Evolutionary conservation across 1,139 yeast species (phyloP), one percentile per base, ranked within the genome.

Genomic region (Saccharomyces pastorianus): DNA sequence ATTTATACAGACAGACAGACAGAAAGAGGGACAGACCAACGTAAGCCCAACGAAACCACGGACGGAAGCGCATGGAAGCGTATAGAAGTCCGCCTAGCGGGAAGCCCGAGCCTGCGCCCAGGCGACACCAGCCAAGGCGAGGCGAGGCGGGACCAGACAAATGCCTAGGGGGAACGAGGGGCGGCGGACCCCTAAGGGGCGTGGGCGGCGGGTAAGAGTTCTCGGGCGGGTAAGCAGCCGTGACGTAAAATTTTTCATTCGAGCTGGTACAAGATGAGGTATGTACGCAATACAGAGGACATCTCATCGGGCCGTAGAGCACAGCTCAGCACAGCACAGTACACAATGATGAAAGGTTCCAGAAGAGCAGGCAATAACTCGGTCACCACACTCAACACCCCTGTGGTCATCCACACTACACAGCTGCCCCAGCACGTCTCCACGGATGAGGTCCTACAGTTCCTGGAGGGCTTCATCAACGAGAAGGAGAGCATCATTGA

Each of bases 341-440:
- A 13, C 9, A 46, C 57, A 46, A 61, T 71, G 58, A 54, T 74
- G 41, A 63, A 67, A 61, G 55, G 73, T 61, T 48, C 74, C 70
- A 52, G 79, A 74, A 75, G 79, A 69, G 70, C 68, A 53, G 63
- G 56, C 20, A 57, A 55, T 26, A 51, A 50, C 14, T 28, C 71
- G 58, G 70, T 75, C 58, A 69, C 76, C 49, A 69, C 83, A 42
- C 73, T 83, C 31, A 80, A 81, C 57, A 71, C 80, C 0, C 80
- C 84, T 9, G 75, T 78, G 17, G 73, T 74, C 50, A 69, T 76
- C n/a, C 75, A 75, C 55, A 69, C 74, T 28, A 61, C 57, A 6
- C 61, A 62, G 7, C 59, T 62, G 2, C 62, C 71, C 7, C 56
- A 61, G 38, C 65, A 71, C 51, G 68, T 78, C 41, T 61, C 64